These are phyloP conservation scores for Naganishia friedmannii DNA, from an alignment of 768 basidiomycete genomes.

Conservation along the genomic window DNA sequence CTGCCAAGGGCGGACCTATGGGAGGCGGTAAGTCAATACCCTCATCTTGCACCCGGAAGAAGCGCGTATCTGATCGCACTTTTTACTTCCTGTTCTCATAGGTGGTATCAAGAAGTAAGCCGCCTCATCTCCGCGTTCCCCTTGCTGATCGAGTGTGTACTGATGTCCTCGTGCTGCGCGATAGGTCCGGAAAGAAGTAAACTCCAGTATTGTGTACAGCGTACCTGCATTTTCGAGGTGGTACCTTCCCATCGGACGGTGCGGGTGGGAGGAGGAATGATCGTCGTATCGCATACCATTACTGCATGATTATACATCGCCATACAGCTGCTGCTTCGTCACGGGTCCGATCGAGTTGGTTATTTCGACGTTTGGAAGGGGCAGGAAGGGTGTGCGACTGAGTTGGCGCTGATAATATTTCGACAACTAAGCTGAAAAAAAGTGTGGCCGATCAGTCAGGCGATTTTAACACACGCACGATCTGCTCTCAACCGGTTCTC, in stretches of 20 bases:
- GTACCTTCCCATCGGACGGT: too few species aligned
- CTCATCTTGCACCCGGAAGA: conserved; percentile 24
- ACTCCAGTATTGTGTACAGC: not conserved
- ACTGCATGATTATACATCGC: not conserved
- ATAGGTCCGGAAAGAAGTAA: conserved; percentile 23
- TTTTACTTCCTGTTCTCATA: not conserved
- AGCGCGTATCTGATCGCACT: not conserved
- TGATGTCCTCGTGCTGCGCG: too few species aligned
- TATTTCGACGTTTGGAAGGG: too few species aligned
- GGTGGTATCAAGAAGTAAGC: conserved; percentile 23
- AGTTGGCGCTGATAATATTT: too few species aligned
- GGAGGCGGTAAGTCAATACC: conserved; percentile 29
- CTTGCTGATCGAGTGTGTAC: not conserved
- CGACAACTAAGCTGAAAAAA: too few species aligned
- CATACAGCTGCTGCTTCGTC: not conserved
- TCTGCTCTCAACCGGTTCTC: too few species aligned
- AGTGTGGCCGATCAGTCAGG: too few species aligned
- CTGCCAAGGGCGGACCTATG: conserved; percentile 21
- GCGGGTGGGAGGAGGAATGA: too few species aligned
- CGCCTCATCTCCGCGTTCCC: not conserved
- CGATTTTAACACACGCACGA: too few species aligned
- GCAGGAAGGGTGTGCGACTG: too few species aligned
- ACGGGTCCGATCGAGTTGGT: not conserved
- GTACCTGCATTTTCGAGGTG: too few species aligned
- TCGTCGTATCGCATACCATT: not conserved